phyloP scores from a whole-genome alignment of 495 filamentous ascomycete species.

The Penicillium argentinense region DNA sequence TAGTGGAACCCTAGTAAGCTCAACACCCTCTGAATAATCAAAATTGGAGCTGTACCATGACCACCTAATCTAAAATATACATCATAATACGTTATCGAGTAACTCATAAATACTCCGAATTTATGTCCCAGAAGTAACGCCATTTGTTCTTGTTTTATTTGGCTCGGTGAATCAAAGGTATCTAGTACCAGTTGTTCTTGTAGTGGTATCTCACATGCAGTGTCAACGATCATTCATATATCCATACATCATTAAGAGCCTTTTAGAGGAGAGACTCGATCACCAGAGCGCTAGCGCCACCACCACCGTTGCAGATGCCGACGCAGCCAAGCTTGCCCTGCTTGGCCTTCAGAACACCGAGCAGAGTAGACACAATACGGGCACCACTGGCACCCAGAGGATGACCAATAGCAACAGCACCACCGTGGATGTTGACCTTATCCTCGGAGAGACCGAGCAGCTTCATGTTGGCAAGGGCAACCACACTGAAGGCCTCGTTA shows the following conservation, averaged over 20 bases:
- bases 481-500: conserved; percentile 98
- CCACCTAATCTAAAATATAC: too few species aligned
- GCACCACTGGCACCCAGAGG: conserved; percentile 92
- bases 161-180: background rate
- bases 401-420: conserved; percentile 93
- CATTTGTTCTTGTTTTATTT: too few species aligned
- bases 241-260: conserved; percentile 27
- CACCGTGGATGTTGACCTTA: conserved; percentile 94
- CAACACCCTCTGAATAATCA: too few species aligned
- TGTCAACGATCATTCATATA: conserved; percentile 25
- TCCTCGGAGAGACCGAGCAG: conserved; percentile 72
- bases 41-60: too few species aligned
- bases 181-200: background rate
- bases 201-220: conserved; percentile 14
- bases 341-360: conserved; percentile 85
- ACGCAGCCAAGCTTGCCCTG: conserved; percentile 90
- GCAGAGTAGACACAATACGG: conserved; percentile 86
- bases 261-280: conserved; percentile 60
- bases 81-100: too few species aligned
- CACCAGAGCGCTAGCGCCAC: conserved; percentile 88
- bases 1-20: too few species aligned
- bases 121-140: too few species aligned
- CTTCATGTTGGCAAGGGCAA: conserved; percentile 94
- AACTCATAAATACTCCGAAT: too few species aligned
- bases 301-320: conserved; percentile 97